A percentile compares a stretch with the other conserved stretches of the same genome.
Evolutionary conservation across 768 basidiomycete genomes (phyloP).

Genomic region (Lactarius pseudohatsudake): DNA sequence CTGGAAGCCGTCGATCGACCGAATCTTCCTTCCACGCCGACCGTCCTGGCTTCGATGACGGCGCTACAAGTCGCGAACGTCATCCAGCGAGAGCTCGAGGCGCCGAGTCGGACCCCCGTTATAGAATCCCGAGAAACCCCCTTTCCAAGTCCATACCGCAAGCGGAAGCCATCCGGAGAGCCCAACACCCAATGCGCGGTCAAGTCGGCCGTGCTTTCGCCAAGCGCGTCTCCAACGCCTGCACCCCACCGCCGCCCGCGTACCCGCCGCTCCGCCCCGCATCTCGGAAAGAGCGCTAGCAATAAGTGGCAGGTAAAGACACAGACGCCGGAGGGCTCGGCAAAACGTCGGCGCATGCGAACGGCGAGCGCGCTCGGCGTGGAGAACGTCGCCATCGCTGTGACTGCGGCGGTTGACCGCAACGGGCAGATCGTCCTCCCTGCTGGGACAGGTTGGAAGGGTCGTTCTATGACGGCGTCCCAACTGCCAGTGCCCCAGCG

Average conservation of each 20-base stretch:
- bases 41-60: background rate
- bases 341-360: conserved; percentile 24
- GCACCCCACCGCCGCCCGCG: conserved; percentile 7
- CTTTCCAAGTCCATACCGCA: background rate
- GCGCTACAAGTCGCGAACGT: background rate
- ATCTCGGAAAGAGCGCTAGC: conserved; percentile 13
- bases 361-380: conserved; percentile 22
- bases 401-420: background rate
- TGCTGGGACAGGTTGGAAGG: conserved; percentile 27
- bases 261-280: conserved; percentile 19
- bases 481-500: background rate
- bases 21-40: background rate
- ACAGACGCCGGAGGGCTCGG: conserved; percentile 13
- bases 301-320: background rate
- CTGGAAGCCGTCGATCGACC: background rate
- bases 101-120: background rate
- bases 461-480: background rate
- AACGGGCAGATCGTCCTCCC: conserved; percentile 28
- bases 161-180: conserved; percentile 13
- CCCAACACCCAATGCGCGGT: background rate
- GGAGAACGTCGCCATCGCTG: background rate
- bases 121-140: background rate
- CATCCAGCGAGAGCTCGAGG: background rate
- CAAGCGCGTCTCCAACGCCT: background rate
- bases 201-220: background rate